Evolutionary conservation across 352 stramenopile genomes (phyloP).

Genomic region (Globisporangium iwayamae): DNA sequence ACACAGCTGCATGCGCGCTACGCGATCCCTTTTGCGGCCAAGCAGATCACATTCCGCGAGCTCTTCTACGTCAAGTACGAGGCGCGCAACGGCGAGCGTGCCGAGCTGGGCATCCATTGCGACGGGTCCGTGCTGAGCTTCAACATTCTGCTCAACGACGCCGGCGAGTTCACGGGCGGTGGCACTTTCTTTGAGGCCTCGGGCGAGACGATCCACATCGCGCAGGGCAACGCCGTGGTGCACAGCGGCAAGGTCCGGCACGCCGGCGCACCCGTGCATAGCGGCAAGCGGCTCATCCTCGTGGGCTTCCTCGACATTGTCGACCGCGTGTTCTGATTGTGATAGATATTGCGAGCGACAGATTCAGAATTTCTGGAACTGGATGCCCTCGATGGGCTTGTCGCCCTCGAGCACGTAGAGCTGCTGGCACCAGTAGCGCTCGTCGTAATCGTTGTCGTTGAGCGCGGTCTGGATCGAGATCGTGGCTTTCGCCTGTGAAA

Average conservation of each 20-base stretch:
- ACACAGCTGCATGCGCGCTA: constrained; percentile 47
- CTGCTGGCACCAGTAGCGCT: constrained; percentile 66
- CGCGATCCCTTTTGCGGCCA: constrained; percentile 25
- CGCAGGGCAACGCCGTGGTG: constrained; percentile 83
- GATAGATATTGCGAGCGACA: background rate
- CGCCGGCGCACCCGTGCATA: constrained; percentile 81
- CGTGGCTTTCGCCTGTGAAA: constrained; percentile 57
- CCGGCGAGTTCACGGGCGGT: constrained; percentile 84
- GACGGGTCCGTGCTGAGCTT: constrained; percentile 95
- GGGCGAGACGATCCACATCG: constrained; percentile 60
- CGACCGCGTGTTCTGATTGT: constrained; percentile 33
- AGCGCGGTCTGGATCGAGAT: constrained; percentile 71
- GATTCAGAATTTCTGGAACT: constrained; percentile 65
- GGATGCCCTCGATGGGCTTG: constrained; percentile 73
- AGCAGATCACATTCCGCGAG: constrained; percentile 74
- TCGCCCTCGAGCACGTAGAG: constrained; percentile 76
- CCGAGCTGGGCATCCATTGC: constrained; percentile 85
- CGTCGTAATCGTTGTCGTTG: constrained; percentile 66
- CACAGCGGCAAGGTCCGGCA: constrained; percentile 93
- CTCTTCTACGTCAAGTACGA: constrained; percentile 90
- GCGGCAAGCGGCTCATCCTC: constrained; percentile 84
- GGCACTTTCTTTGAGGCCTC: constrained; percentile 91
- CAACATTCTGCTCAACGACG: constrained; percentile 87
- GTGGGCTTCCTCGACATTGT: constrained; percentile 92
- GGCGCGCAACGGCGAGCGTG: constrained; percentile 48